Evolutionary conservation across 2,329 filamentous ascomycete genomes (phyloP).

Genomic region (Penicillium crustosum): DNA sequence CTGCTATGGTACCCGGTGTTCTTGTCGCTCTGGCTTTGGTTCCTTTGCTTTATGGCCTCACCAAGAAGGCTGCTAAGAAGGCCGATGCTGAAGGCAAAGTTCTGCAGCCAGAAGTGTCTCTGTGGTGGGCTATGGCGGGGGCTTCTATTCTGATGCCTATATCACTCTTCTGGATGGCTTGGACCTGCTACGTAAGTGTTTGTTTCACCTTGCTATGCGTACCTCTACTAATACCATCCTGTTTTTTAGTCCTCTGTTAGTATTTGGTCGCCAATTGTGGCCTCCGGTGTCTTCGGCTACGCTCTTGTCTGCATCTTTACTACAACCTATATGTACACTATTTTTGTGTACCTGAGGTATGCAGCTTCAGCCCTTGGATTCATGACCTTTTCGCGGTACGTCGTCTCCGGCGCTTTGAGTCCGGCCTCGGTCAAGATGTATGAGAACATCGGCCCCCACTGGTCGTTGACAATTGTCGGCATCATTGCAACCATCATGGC

Average conservation of each 20-base stretch:
- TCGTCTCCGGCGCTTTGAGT: constrained; percentile 39
- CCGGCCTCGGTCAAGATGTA: constrained; percentile 38
- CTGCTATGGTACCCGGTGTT: constrained; percentile 40
- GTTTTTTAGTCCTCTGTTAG: constrained; percentile 34
- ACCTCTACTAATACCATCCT: neutral
- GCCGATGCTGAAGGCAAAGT: neutral
- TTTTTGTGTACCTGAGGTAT: constrained; percentile 55
- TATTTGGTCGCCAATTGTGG: constrained; percentile 52
- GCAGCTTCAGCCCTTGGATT: constrained; percentile 50
- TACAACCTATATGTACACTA: constrained; percentile 56
- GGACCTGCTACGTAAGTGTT: constrained; percentile 20
- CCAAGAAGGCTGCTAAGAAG: neutral
- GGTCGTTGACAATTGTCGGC: constrained; percentile 42
- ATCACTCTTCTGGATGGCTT: constrained; percentile 4
- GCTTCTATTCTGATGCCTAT: neutral
- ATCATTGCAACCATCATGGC: constrained; percentile 5
- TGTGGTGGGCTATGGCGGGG: constrained; percentile 4
- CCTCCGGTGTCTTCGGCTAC: constrained; percentile 54
- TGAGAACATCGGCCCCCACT: constrained; percentile 41
- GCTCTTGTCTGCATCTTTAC: constrained; percentile 52
- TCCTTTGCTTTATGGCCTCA: neutral
- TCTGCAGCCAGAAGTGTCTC: constrained; percentile 6
- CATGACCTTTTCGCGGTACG: constrained; percentile 43
- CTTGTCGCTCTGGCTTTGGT: constrained; percentile 4
- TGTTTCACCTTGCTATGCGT: neutral